Evolutionary conservation across 148 eudicot species (phyloP), one percentile per base, ranked within the genome.

Genomic region (Pharnaceum exiguum): DNA sequence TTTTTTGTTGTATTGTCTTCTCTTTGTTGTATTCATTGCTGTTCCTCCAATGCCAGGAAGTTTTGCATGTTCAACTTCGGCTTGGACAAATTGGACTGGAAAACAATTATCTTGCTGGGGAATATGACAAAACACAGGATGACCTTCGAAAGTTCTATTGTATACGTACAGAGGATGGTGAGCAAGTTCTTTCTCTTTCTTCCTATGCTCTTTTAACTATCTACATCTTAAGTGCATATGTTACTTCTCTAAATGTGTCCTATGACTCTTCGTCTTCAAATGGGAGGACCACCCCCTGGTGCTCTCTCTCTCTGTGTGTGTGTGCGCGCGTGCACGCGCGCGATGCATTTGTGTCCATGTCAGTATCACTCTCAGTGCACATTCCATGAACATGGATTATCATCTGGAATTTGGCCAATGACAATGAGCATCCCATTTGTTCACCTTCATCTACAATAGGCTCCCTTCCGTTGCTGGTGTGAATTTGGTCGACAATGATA

Each of bases 51-150:
- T n/a, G n/a, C 67, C 85, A 93, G 90, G 81, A 66, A 62, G 77
- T 86, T 13, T 68, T 93, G 66, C 66, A 57, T 64, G 82, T 93
- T 71, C 82, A 71, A 45, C 89, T 93, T 67, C 82, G 69, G 46
- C 36, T 93, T 28, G 96, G 96, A 43, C 88, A 85, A 58, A 46
- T 66, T 64, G 85, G 89, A 49, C 66, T 63, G 21, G 23, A 77
- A 24, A 72, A 74, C 69, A 68, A 80, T 55, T 47, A 56, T 47
- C 74, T 82, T 51, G 60, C 72, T 1, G 72, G 57, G 52, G 95
- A 81, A 71, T 85, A 81, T 70, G 85, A 93, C 63, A 78, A 74
- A 63, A 74, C 79, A 45, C 96, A 88, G 62, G 60, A 69, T 39
- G 52, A 64, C 24, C 55, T 93, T 39, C 70, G 37, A 60, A 84